Evolutionary conservation across 306 rosid genomes (phyloP).

Genomic region (Cucumis sativus): DNA sequence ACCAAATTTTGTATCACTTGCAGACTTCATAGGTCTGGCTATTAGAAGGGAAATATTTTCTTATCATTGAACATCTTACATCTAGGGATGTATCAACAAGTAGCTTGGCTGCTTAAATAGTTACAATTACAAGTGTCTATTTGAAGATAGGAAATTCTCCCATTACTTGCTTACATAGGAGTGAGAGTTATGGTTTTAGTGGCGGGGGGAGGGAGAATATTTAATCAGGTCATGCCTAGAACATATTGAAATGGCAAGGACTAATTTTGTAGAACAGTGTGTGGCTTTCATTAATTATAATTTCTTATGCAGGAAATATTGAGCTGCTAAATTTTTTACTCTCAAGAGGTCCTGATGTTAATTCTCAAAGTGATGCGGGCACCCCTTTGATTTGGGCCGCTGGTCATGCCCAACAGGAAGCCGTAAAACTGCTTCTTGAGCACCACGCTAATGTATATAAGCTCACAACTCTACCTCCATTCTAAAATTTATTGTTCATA

Average conservation of each 20-base stretch:
- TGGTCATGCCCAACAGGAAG: conserved; percentile 72
- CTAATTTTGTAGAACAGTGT: background rate
- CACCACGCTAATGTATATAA: conserved; percentile 58
- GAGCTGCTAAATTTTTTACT: conserved; percentile 61
- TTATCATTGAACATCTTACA: background rate
- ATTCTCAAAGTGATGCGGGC: conserved; percentile 80
- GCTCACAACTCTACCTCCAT: conserved; percentile 8
- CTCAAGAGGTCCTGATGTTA: conserved; percentile 53
- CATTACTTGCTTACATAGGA: background rate
- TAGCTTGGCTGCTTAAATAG: background rate
- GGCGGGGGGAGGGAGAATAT: background rate
- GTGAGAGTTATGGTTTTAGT: background rate
- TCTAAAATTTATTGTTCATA: background rate
- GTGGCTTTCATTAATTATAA: background rate
- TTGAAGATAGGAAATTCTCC: background rate
- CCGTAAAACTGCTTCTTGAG: conserved; percentile 59
- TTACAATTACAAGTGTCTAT: background rate
- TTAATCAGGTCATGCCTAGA: background rate
- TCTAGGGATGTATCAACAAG: background rate
- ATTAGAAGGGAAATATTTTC: background rate
- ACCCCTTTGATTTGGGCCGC: conserved; percentile 96
- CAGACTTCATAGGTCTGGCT: background rate
- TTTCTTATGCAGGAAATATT: conserved; percentile 44
- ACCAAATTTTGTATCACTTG: background rate
- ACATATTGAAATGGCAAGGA: background rate